Base-by-base conservation (phyloP, 1,139 yeast genomes). In the Yamadazyma songkhlaensis region DNA sequence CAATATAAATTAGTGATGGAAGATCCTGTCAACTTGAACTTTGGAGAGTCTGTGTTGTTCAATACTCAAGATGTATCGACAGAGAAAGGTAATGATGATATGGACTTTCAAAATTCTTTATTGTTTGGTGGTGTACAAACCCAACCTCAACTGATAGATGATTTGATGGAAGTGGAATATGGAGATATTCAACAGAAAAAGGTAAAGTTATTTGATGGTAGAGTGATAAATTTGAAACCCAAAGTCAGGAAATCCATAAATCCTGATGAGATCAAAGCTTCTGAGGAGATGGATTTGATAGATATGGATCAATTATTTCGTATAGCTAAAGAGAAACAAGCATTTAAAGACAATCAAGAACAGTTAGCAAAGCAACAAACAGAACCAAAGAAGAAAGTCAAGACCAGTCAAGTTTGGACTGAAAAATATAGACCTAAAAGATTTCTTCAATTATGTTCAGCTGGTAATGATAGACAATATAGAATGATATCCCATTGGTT, bases 401-500 rank as follows among this genome's bases (percentile, higher is more conserved):
- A 26, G 27, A 23, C 9, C 17, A 29, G 39, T 31, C 7, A 39
- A 2, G 41, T 48, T 3, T 48, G 52, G 87, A 77, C 88, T 0
- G 97, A 92, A 51, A 88, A 87, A 59, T 90, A 90, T 71, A 68
- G 92, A 35, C 97, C 98, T 0, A 62, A 59, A 20, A 66, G 64
- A 31, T 90, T 86, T 62, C 53, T 88, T 13, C 64, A 67, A 37
- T 51, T 71, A 32, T 52, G 97, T 79, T 58, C 77, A 66, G 60
- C 79, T 66, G 97, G 97, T 0, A 88, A 90, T 49, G 97, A 92
- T 52, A 72, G 73, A 42, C 81, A 81, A 11, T 90, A 88, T 53
- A 67, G 97, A 36, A 59, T 63, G 26, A 72, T 90, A 15, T 63
- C 90, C 38, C 76, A 76, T 39, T 92, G 97, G 97, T 57, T 92